A percentile compares a stretch with the other conserved stretches of the same genome.
Evolutionary conservation across 768 basidiomycete species (phyloP).

Genomic region (Russula abietina): DNA sequence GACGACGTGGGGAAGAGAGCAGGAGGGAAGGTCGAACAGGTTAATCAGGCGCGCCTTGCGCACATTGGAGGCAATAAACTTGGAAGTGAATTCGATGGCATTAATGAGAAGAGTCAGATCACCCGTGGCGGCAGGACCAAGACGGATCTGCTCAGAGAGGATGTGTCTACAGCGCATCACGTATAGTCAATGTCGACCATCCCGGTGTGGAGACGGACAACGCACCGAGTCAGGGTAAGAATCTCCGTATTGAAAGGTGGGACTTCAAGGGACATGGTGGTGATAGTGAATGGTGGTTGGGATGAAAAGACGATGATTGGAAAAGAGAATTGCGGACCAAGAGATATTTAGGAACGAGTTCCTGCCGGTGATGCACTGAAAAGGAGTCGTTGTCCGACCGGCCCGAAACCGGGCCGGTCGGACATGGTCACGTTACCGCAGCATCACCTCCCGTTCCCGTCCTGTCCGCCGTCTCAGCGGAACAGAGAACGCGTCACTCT

Average conservation of each 20-base stretch:
- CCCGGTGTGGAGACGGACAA: conserved; percentile 7
- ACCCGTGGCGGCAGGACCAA: conserved; percentile 81
- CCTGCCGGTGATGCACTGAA: background rate
- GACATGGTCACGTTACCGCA: conserved; percentile 27
- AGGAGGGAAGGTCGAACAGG: conserved; percentile 50
- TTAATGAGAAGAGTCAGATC: conserved; percentile 92
- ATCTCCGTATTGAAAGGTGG: conserved; percentile 78
- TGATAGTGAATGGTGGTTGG: conserved; percentile 10
- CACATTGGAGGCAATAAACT: conserved; percentile 98
- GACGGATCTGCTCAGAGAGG: conserved; percentile 73
- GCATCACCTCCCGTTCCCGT: conserved; percentile 42
- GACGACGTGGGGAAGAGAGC: conserved; percentile 6
- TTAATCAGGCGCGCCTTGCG: conserved; percentile 96
- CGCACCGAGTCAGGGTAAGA: conserved; percentile 88
- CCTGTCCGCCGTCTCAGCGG: conserved; percentile 65
- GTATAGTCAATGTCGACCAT: conserved; percentile 1
- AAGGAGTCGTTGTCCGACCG: too few species aligned
- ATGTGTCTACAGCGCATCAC: conserved; percentile 61
- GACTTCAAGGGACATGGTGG: conserved; percentile 39
- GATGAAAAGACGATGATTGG: conserved; percentile 12
- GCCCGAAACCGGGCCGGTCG: conserved; percentile 2
- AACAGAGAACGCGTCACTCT: conserved; percentile 61
- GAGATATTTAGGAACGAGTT: conserved; percentile 5
- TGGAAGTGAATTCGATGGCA: conserved; percentile 93
- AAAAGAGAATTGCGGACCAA: conserved; percentile 14